phyloP scores from a whole-genome alignment of 2,329 filamentous ascomycete genomes.

The Macroventuria anomochaeta region DNA sequence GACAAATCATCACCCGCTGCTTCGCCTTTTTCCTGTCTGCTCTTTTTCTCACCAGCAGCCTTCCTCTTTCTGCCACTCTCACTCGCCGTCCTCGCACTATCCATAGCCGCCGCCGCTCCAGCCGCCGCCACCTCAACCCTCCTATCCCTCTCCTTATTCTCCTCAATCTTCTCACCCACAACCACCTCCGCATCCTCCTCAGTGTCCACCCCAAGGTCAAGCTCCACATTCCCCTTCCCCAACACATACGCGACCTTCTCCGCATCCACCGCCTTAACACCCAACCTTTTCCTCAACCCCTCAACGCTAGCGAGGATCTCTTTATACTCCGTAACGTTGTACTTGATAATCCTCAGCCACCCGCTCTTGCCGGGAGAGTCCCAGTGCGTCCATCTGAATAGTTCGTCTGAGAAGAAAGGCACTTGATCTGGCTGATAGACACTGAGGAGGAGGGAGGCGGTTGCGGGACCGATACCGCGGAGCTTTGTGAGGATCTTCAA shows the following conservation, averaged over 20 bases:
- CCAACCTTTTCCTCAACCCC: conserved; percentile 34
- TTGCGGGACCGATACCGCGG: conserved; percentile 80
- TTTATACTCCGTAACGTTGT: conserved; percentile 72
- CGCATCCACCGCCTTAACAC: conserved; percentile 62
- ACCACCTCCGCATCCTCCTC: neutral
- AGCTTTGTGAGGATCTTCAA: conserved; percentile 65
- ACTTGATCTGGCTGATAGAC: conserved; percentile 65
- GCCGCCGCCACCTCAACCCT: too few species aligned
- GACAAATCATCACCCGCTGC: neutral
- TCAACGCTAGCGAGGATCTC: conserved; percentile 55
- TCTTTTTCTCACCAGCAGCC: conserved; percentile 12
- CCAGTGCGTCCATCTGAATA: conserved; percentile 74
- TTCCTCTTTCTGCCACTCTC: conserved; percentile 34
- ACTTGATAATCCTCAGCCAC: conserved; percentile 67
- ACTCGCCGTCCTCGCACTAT: too few species aligned
- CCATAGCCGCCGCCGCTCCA: too few species aligned
- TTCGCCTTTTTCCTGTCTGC: neutral
- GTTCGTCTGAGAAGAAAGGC: conserved; percentile 82
- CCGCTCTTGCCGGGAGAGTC: conserved; percentile 49
- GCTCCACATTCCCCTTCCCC: conserved; percentile 53
- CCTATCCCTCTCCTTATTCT: too few species aligned
- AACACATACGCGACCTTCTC: conserved; percentile 76
- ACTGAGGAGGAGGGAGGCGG: conserved; percentile 75
- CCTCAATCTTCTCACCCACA: neutral
- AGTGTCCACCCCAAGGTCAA: neutral